phyloP scores from a whole-genome alignment of 2,329 filamentous ascomycete species.

The Metarhizium brunneum region DNA sequence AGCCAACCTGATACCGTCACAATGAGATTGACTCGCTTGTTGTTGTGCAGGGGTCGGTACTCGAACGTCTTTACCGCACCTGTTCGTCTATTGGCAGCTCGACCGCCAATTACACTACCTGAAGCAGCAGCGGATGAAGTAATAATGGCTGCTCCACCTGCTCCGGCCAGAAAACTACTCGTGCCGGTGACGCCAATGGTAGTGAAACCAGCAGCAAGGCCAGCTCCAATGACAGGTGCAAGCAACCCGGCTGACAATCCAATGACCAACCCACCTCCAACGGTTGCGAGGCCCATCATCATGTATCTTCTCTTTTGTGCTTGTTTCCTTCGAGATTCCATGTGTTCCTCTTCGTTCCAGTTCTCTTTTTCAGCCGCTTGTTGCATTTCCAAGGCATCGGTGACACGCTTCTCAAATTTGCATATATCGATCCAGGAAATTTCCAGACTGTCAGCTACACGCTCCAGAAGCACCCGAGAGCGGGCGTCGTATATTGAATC shows the following conservation, averaged over 20 bases:
- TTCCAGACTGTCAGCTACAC: constrained; percentile 69
- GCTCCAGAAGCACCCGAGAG: constrained; percentile 74
- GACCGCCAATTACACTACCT: constrained; percentile 76
- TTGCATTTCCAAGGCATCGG: constrained; percentile 95
- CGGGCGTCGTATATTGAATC: constrained; percentile 88
- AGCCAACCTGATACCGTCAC: constrained; percentile 96
- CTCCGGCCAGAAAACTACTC: constrained; percentile 78
- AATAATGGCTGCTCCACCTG: constrained; percentile 88
- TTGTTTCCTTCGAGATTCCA: constrained; percentile 74
- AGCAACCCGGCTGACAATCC: constrained; percentile 86
- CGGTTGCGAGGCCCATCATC: constrained; percentile 94
- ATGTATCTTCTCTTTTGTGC: constrained; percentile 77
- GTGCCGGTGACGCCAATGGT: constrained; percentile 91
- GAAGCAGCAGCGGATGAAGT: constrained; percentile 81
- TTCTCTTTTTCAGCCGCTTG: constrained; percentile 90
- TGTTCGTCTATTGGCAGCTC: constrained; percentile 77
- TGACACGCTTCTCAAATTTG: constrained; percentile 93
- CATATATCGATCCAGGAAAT: constrained; percentile 90
- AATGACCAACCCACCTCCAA: constrained; percentile 90
- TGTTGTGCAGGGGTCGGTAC: constrained; percentile 93
- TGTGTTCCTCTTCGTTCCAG: constrained; percentile 94
- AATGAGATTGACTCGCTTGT: constrained; percentile 92
- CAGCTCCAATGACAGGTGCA: constrained; percentile 88
- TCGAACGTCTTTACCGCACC: constrained; percentile 94
- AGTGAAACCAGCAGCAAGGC: constrained; percentile 87